Evolutionary conservation across 1,284 basidiomycete species (phyloP), one percentile per base, ranked within the genome.

Genomic region (Moesziomyces sp.): DNA sequence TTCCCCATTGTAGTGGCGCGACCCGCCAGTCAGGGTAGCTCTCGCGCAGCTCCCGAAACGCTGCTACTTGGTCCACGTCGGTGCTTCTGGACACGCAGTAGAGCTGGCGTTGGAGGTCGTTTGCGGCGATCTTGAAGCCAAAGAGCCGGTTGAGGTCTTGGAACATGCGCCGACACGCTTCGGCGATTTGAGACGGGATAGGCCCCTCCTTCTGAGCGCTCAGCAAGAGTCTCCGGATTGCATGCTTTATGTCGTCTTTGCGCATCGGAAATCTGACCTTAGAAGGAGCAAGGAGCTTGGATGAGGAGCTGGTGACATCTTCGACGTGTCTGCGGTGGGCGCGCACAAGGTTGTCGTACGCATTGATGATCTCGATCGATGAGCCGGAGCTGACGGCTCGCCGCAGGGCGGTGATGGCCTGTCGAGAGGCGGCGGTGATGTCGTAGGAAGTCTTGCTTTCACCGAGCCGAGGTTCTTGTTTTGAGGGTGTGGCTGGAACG

Each of bases 1-100:
- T 54, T 38, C 63, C 65, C 65, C 67, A 74, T 16, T 75, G 69
- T 45, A 67, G 55, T 23, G 58, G 56, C 14, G 50, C 57, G 16
- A 65, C 60, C 30, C 30, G 43, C 68, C 72, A 77, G 10, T 71
- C 48, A 1, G 68, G 73, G 21, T 75, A 30, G 16, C 26, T 28
- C 1, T 51, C 48, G 8, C 69, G 64, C 4, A 77, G 54, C 16
- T 54, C 35, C 3, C 38, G 19, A 40, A 74, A 73, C 0, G 45
- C 66, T 2, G 45, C 10, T 33, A 43, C 38, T 0, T 60, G 70
- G 16, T 74, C 72, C 8, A 43, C 14, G 9, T 14, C 13, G 3
- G 28, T 2, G 23, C 21, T n/a, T 6, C 28, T 24, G 14, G 58
- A 26, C 21, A 65, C 21, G 52, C 58, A 59, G 13, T 63, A 59